A percentile compares a stretch with the other conserved stretches of the same genome.
phyloP scores from a whole-genome alignment of 495 filamentous ascomycete genomes.

The Tuber magnatum region DNA sequence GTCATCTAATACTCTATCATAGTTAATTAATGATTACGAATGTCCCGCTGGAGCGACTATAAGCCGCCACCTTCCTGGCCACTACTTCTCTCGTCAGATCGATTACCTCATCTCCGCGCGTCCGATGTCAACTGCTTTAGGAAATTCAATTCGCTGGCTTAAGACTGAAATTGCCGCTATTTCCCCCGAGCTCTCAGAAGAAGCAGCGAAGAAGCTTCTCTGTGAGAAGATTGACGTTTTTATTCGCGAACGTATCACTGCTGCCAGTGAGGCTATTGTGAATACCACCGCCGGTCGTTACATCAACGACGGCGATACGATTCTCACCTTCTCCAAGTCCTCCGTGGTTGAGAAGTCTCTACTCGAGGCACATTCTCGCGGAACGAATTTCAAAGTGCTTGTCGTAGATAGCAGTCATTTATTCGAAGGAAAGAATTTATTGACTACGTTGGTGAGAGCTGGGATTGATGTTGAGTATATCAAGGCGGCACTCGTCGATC shows the following conservation, averaged over 20 bases:
- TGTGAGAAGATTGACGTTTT: slow-evolving; percentile 78
- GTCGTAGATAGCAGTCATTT: slow-evolving; percentile 76
- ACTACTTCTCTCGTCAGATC: slow-evolving; percentile 86
- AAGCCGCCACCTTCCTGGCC: slow-evolving; percentile 82
- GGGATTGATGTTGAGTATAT: slow-evolving; percentile 75
- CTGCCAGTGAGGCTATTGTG: slow-evolving; percentile 78
- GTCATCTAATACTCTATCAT: background rate
- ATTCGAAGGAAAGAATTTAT: slow-evolving; percentile 70
- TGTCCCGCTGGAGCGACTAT: slow-evolving; percentile 77
- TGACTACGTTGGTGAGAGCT: slow-evolving; percentile 56
- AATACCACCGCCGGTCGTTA: slow-evolving; percentile 59
- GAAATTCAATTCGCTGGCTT: slow-evolving; percentile 88
- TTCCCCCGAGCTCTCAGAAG: slow-evolving; percentile 71
- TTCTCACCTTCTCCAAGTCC: slow-evolving; percentile 63
- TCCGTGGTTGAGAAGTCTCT: slow-evolving; percentile 65
- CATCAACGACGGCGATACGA: slow-evolving; percentile 68
- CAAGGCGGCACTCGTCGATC: slow-evolving; percentile 64
- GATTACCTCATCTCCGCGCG: slow-evolving; percentile 87
- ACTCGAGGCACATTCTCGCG: slow-evolving; percentile 58
- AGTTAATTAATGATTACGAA: slow-evolving; percentile 87
- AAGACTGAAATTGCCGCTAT: slow-evolving; percentile 82
- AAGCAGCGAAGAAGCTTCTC: slow-evolving; percentile 66
- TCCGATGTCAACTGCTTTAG: slow-evolving; percentile 86
- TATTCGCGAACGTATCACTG: slow-evolving; percentile 79
- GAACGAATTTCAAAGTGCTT: slow-evolving; percentile 71